Conservation (phyloP, 2,329 filamentous ascomycete species). For the Fusarium sp. region DNA sequence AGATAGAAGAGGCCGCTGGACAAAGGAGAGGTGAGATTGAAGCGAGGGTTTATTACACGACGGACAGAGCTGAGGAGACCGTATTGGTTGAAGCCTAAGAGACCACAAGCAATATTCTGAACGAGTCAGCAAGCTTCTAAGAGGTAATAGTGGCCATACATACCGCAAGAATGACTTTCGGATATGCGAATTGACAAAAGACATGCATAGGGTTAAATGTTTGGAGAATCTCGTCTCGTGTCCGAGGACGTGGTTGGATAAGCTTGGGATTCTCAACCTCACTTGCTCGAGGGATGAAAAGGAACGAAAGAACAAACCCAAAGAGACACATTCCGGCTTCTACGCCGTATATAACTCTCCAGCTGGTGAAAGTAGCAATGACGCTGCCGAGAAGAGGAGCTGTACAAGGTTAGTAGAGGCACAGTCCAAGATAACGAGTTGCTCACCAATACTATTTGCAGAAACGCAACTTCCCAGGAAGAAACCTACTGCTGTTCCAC, state of each 20-base stretch:
- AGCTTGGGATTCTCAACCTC: constrained; percentile 43
- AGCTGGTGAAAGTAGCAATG: constrained; percentile 46
- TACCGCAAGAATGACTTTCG: constrained; percentile 42
- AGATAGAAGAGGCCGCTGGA: constrained; percentile 77
- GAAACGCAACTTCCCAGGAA: constrained; percentile 45
- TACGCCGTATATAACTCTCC: constrained; percentile 46
- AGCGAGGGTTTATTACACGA: constrained; percentile 77
- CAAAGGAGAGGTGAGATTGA: constrained; percentile 70
- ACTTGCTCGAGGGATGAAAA: constrained; percentile 43
- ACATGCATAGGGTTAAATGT: constrained; percentile 46
- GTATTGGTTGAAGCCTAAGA: constrained; percentile 56
- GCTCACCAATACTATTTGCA: constrained; percentile 44
- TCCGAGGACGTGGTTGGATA: constrained; percentile 17
- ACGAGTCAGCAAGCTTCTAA: fast-evolving
- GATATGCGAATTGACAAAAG: constrained; percentile 43
- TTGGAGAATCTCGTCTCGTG: constrained; percentile 29
- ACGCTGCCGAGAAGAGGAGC: constrained; percentile 45
- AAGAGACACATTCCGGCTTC: constrained; percentile 46
- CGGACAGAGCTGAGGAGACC: constrained; percentile 71
- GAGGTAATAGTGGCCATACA: neutral
- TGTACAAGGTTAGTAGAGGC: neutral
- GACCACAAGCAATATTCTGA: constrained; percentile 45
- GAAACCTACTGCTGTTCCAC: constrained; percentile 44
- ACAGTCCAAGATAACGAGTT: fast-evolving
- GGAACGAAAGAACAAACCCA: constrained; percentile 39